Evolutionary conservation across 2,329 filamentous ascomycete species (phyloP).

Genomic region (Sclerotinia sclerotiorum): DNA sequence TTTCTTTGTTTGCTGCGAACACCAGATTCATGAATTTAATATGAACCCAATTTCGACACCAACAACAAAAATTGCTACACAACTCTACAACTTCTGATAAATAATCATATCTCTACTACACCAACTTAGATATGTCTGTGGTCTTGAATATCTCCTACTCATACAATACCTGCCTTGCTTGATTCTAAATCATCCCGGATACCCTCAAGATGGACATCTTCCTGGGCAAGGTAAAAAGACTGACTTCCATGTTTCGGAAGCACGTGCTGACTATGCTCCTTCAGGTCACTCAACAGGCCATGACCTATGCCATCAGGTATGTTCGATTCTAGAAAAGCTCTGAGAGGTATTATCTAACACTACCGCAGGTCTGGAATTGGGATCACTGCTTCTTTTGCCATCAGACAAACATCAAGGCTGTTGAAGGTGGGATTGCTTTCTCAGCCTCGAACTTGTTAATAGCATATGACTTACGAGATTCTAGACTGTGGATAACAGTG

Average conservation of each 20-base stretch:
- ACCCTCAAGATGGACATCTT: constrained; percentile 45
- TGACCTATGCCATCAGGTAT: constrained; percentile 83
- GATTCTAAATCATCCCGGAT: background rate
- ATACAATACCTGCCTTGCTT: background rate
- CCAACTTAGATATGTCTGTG: background rate
- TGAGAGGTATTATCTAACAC: background rate
- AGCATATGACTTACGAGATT: constrained; percentile 8
- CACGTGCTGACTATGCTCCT: constrained; percentile 32
- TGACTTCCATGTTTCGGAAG: constrained; percentile 15
- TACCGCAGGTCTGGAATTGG: constrained; percentile 68
- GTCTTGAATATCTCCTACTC: background rate
- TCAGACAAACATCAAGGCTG: constrained; percentile 75
- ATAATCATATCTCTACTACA: background rate
- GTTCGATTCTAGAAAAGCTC: background rate
- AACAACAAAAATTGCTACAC: background rate
- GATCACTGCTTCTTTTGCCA: constrained; percentile 81
- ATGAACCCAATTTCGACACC: constrained; percentile 4
- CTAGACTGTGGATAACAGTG: constrained; percentile 67
- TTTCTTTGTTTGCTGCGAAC: constrained; percentile 3
- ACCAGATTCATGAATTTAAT: too few relatives aligned
- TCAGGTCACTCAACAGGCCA: constrained; percentile 57
- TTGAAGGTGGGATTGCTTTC: constrained; percentile 55
- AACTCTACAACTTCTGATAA: background rate
- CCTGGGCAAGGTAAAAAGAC: constrained; percentile 54
- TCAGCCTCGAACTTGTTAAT: background rate